Conservation (phyloP, 306 rosid species). For the Hippophae rhamnoides region DNA sequence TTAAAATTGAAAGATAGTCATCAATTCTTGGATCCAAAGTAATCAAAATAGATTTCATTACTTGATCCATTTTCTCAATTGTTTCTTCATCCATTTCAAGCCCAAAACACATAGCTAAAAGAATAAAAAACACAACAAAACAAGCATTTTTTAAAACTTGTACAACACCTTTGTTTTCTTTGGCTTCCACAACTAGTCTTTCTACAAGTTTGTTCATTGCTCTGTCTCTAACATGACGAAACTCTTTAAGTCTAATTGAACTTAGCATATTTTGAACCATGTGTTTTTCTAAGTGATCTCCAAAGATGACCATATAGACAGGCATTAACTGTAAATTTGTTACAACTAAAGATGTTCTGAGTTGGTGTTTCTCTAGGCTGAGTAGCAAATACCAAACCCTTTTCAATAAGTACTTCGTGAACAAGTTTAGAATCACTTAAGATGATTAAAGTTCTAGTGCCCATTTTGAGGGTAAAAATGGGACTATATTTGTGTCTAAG, state of each 20-base stretch:
- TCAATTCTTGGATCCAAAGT: conserved; percentile 72
- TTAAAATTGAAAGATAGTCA: conserved; percentile 64
- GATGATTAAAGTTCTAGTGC: conserved; percentile 60
- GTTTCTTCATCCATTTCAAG: conserved; percentile 72
- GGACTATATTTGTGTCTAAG: conserved; percentile 43
- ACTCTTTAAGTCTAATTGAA: conserved; percentile 57
- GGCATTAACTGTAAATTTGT: conserved; percentile 80
- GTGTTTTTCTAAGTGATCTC: conserved; percentile 71
- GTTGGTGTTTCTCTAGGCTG: conserved; percentile 80
- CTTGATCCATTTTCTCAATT: conserved; percentile 54
- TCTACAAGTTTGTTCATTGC: conserved; percentile 64
- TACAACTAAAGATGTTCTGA: conserved; percentile 62
- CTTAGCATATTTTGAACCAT: conserved; percentile 97
- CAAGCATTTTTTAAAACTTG: conserved; percentile 64
- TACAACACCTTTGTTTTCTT: conserved; percentile 45
- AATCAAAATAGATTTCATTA: conserved; percentile 56
- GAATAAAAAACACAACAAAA: conserved; percentile 70
- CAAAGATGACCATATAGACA: conserved; percentile 69
- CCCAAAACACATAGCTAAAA: conserved; percentile 79
- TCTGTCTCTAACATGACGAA: conserved; percentile 40
- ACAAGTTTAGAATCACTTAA: conserved; percentile 48
- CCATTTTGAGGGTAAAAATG: conserved; percentile 81
- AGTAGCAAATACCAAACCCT: conserved; percentile 47
- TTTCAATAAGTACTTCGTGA: conserved; percentile 66
- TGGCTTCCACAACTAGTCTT: conserved; percentile 50